Base-by-base conservation (phyloP, 2,329 filamentous ascomycete species). In the Simplicillium sp. region DNA sequence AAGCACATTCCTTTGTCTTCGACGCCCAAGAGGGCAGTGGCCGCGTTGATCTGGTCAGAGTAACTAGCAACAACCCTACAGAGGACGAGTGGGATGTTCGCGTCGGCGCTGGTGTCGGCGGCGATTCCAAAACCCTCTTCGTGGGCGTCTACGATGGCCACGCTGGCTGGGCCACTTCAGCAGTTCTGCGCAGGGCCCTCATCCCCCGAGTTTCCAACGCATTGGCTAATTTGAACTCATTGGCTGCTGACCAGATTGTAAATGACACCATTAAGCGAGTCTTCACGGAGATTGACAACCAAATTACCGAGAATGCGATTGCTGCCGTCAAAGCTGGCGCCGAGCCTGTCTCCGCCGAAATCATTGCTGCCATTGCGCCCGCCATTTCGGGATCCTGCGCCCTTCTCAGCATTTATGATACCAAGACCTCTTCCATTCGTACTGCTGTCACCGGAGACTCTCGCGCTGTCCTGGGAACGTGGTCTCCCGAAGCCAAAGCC, bases 381-480 rank as follows among this genome's bases (percentile, higher is more conserved):
- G 57, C 62, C 3, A 53, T 59, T 18, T 57, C 64, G 2, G 80
- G 80, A 5, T 82, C 77, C 4, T 84, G 79, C 47, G 80, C 80
- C 11, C 61, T 84, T 1, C 62, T 85, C 2, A 68, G 78, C 1
- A 58, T 82, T 2, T 83, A 76, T 51, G 78, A 86, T 45, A 67
- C 76, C 0, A 43, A 49, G 1, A 62, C 64, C 1, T 64, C 65
- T 5, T 73, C 63, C 0, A 58, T 86, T 0, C 72, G 75, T 17
- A 77, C 82, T 3, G 82, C 82, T 1, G 80, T 77, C 46, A 74
- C 75, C 0, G 82, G 82, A 1, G 81, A 86, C 58, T 84, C 77
- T 1, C 70, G 80, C 29, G 80, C 80, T 11, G 77, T 84, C 0
- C 64, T 84, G 0, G 81, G 80, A 2, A 53, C 53, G 3, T 58